These are phyloP conservation scores for Entoloma clypeatum DNA, from an alignment of 1,284 basidiomycete genomes.

Conservation along the genomic window DNA sequence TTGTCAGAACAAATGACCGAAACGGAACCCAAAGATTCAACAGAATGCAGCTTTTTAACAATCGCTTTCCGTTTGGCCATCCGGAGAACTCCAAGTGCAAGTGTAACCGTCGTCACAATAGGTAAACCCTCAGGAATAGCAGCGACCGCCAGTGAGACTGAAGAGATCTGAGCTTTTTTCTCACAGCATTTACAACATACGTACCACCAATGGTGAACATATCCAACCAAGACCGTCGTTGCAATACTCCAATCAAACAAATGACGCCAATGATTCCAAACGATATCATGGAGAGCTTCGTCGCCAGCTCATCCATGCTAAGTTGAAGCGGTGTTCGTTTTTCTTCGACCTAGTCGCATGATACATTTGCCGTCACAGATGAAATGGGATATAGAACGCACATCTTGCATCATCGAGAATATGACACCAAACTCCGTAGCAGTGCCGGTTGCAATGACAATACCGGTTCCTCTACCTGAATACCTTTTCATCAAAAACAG, in stretches of 20 bases:
- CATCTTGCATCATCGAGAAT: conserved; percentile 98
- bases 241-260: conserved; percentile 85
- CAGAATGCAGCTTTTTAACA: conserved; percentile 94
- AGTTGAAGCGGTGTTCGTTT: conserved; percentile 91
- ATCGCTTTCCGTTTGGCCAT: conserved; percentile 96
- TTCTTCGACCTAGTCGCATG: conserved; percentile 70
- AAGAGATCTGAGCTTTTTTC: conserved; percentile 4
- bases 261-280: conserved; percentile 94
- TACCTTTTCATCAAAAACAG: conserved; percentile 10
- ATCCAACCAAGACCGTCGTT: conserved; percentile 88
- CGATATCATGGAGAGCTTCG: conserved; percentile 85
- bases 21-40: conserved; percentile 91
- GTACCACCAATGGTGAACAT: conserved; percentile 98
- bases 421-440: conserved; percentile 95
- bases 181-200: conserved; percentile 20
- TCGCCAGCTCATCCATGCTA: conserved; percentile 95
- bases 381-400: conserved; percentile 31
- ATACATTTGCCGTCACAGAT: background rate
- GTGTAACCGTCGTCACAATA: conserved; percentile 95
- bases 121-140: conserved; percentile 97
- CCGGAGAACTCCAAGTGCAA: conserved; percentile 89
- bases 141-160: conserved; percentile 94
- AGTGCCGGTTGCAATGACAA: conserved; percentile 88
- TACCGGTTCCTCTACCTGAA: conserved; percentile 76
- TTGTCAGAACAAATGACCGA: conserved; percentile 98